Evolutionary conservation across 129 eudicot species (phyloP).

Genomic region (Centella asiatica): DNA sequence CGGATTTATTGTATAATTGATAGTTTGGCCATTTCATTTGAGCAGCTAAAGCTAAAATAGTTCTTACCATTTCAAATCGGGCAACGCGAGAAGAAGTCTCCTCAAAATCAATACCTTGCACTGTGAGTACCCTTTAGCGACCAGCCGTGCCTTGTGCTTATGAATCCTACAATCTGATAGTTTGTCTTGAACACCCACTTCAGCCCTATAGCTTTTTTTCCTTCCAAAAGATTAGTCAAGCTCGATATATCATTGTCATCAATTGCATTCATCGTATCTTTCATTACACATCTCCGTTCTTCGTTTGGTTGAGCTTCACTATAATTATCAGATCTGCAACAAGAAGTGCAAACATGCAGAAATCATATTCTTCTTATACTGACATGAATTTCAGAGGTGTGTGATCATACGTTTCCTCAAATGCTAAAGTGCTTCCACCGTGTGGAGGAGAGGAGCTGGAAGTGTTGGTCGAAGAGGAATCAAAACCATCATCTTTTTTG

Average conservation of each 20-base stretch:
- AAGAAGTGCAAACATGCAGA: no score
- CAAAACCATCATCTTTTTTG: background rate
- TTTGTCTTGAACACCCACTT: background rate
- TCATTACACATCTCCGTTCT: no score
- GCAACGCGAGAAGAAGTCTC: background rate
- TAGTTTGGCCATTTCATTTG: no score
- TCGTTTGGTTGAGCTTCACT: no score
- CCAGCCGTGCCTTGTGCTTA: background rate
- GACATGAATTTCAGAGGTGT: no score
- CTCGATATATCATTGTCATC: background rate
- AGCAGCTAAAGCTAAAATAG: background rate
- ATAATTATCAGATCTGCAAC: no score
- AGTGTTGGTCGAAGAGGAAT: background rate
- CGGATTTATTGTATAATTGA: slow-evolving; percentile 4
- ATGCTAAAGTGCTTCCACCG: background rate
- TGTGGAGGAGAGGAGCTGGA: background rate
- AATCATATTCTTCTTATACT: no score
- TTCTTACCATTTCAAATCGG: background rate
- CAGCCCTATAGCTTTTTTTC: background rate
- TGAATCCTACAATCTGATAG: background rate
- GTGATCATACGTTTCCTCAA: background rate
- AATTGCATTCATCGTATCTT: background rate
- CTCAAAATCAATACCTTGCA: background rate
- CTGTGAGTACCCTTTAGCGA: background rate
- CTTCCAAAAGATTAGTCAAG: background rate